Evolutionary conservation across 2,329 filamentous ascomycete genomes (phyloP), one percentile per base, ranked within the genome.

Genomic region (Penicillium decumbens): DNA sequence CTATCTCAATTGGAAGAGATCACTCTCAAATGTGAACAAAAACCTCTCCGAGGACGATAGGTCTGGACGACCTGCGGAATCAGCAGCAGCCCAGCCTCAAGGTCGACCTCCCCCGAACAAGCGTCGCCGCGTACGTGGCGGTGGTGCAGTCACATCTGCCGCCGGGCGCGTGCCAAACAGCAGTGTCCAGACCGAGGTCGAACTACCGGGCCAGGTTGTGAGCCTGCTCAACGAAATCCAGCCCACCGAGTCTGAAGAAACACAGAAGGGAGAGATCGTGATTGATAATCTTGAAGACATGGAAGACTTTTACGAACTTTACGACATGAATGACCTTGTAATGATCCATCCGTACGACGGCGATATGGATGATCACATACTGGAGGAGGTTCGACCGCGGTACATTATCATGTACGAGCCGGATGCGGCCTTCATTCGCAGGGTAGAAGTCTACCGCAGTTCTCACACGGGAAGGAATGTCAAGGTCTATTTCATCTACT

Each of bases 321-420:
- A 92, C 67, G 88, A 95, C 47, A 93, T 95, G 83, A 81, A 89
- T 59, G 88, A 95, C 58, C 76, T 97, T 18, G 79, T 97, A 10
- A 83, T 95, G 35, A 79, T 97, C 15, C 93, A 97, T 67, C 87
- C 93, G 1, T 98, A 95, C 67, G 90, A 95, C 51, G 91, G 91
- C 9, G 93, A 97, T 66, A 87, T 92, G 75, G 93, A 98, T 67
- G 93, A 97, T 66, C 89, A 95, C 67, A 80, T 97, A n/a, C 80
- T 98, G 1, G 92, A 98, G 67, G 93, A 98, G 71, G 79, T 93
- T 50, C 90, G 88, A 64, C 93, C 93, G 29, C 84, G 88, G 52
- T 96, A 96, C 69, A 89, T 98, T 51, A 87, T 98, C 73, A 97
- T 98, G 93, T 98, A 96, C 70, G 93, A 97, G 67, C 92, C 93